Conservation (phyloP, 768 basidiomycete species). For the Auricularia heimuer region DNA sequence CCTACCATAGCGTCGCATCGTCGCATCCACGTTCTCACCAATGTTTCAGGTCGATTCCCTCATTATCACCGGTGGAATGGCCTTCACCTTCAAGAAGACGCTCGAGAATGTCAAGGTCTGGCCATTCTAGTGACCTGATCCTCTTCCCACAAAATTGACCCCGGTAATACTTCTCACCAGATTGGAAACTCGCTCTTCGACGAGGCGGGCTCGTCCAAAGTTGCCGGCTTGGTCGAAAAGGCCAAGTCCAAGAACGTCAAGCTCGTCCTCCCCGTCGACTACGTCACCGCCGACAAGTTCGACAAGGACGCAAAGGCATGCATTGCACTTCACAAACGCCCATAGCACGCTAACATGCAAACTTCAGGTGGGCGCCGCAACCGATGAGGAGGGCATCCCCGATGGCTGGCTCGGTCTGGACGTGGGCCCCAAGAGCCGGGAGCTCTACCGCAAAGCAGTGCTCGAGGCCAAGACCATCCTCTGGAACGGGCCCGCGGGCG, state of each 20-base stretch:
- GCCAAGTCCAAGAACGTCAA: slow-evolving; percentile 87
- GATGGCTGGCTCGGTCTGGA: slow-evolving; percentile 95
- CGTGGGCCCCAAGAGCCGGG: slow-evolving; percentile 72
- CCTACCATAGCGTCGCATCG: too few relatives aligned
- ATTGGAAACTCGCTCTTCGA: slow-evolving; percentile 96
- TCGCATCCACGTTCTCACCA: neutral
- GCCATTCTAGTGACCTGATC: slow-evolving; percentile 13
- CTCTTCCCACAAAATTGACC: neutral
- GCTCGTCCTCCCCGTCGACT: slow-evolving; percentile 92
- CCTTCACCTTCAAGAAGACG: slow-evolving; percentile 97
- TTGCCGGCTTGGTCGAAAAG: slow-evolving; percentile 74
- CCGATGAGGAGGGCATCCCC: slow-evolving; percentile 81
- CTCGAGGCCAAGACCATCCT: slow-evolving; percentile 88
- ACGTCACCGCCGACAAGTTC: slow-evolving; percentile 90
- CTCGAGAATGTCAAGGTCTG: slow-evolving; percentile 63
- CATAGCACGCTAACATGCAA: slow-evolving; percentile 3
- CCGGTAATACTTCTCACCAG: slow-evolving; percentile 27
- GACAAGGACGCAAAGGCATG: slow-evolving; percentile 78
- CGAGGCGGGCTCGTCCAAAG: slow-evolving; percentile 78
- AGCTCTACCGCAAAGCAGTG: slow-evolving; percentile 73
- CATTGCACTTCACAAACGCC: slow-evolving; percentile 1
- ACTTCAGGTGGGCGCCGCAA: slow-evolving; percentile 58
- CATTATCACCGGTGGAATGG: slow-evolving; percentile 98
- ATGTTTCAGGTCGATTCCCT: slow-evolving; percentile 72
- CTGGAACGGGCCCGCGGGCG: slow-evolving; percentile 97